Percentiles rank a stretch among this genome's conserved stretches.
Conservation (phyloP, 2,329 filamentous ascomycete species). For the Pyrenophora teres region DNA sequence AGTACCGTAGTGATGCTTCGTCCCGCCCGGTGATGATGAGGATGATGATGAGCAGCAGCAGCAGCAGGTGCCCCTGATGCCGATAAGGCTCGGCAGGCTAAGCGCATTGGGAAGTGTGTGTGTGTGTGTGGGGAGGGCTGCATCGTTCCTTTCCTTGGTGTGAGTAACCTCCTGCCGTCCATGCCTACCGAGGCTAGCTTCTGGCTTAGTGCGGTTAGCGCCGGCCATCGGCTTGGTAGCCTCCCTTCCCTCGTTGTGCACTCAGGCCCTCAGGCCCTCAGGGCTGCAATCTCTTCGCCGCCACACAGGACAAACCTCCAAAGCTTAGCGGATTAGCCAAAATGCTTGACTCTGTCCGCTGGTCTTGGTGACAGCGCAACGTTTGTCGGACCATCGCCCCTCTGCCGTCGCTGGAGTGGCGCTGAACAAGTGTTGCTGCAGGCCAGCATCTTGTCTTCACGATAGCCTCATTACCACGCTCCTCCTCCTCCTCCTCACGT, state of each 20-base stretch:
- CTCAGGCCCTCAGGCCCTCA: not conserved
- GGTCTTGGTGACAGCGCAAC: slow-evolving; percentile 13
- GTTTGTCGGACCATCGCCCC: too few species aligned
- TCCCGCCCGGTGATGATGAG: not conserved
- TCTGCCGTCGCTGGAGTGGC: too few species aligned
- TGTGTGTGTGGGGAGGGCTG: slow-evolving; percentile 4
- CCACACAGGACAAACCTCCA: not conserved
- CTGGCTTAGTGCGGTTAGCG: too few species aligned
- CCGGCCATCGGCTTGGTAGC: too few species aligned
- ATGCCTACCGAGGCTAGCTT: too few species aligned
- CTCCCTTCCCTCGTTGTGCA: too few species aligned
- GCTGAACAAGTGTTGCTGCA: not conserved
- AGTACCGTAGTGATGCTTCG: not conserved
- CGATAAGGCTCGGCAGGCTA: slow-evolving; percentile 16
- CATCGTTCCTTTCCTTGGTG: too few species aligned
- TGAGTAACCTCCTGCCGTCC: too few species aligned
- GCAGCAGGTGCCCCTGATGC: slow-evolving; percentile 12
- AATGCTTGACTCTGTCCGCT: slow-evolving; percentile 23
- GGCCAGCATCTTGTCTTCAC: not conserved
- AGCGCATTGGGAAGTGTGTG: slow-evolving; percentile 4
- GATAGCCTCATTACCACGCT: not conserved
- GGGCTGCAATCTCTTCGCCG: slow-evolving; percentile 18
- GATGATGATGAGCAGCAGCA: too few species aligned
- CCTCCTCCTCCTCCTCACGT: not conserved
- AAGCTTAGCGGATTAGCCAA: slow-evolving; percentile 26